A percentile compares a stretch with the other conserved stretches of the same genome.
These are phyloP conservation scores for Cichorium intybus DNA, from an alignment of 140 eudicot species.

Conservation along the genomic window DNA sequence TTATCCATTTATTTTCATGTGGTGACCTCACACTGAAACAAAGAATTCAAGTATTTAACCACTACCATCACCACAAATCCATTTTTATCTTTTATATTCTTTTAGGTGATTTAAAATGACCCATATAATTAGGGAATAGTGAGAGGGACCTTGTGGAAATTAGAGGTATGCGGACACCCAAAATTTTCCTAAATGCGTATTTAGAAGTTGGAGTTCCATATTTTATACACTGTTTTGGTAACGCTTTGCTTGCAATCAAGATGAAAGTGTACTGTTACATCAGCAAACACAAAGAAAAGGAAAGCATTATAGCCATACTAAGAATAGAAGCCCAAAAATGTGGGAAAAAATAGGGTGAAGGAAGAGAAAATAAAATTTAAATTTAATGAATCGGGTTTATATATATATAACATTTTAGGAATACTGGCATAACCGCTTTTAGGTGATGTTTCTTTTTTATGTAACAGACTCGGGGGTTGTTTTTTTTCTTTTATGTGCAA, in stretches of 20 bases:
- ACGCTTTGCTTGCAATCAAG: slow-evolving; percentile 84
- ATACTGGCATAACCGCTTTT: too few relatives aligned
- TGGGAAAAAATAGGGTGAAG: too few relatives aligned
- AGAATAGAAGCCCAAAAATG: too few relatives aligned
- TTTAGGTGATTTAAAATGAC: slow-evolving; percentile 6
- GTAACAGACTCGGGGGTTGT: too few relatives aligned
- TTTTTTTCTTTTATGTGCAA: too few relatives aligned
- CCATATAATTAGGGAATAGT: neutral
- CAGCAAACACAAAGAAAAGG: slow-evolving; percentile 3
- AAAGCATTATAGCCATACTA: too few relatives aligned
- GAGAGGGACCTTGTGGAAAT: slow-evolving; percentile 68
- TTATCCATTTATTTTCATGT: slow-evolving; percentile 71
- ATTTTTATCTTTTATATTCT: too few relatives aligned
- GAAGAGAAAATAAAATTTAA: too few relatives aligned
- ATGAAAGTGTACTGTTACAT: slow-evolving; percentile 81
- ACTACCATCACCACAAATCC: neutral
- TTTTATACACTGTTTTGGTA: slow-evolving; percentile 74
- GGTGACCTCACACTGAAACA: slow-evolving; percentile 71
- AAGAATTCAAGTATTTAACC: slow-evolving; percentile 19
- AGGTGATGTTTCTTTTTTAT: too few relatives aligned
- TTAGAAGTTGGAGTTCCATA: slow-evolving; percentile 67
- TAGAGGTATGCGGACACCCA: slow-evolving; percentile 88
- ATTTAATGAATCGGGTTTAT: too few relatives aligned
- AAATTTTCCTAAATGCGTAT: slow-evolving; percentile 58
- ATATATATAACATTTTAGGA: too few relatives aligned